Percentiles rank a stretch among this genome's conserved stretches.
phyloP scores from a whole-genome alignment of 352 stramenopile species.

The Globisporangium solare region DNA sequence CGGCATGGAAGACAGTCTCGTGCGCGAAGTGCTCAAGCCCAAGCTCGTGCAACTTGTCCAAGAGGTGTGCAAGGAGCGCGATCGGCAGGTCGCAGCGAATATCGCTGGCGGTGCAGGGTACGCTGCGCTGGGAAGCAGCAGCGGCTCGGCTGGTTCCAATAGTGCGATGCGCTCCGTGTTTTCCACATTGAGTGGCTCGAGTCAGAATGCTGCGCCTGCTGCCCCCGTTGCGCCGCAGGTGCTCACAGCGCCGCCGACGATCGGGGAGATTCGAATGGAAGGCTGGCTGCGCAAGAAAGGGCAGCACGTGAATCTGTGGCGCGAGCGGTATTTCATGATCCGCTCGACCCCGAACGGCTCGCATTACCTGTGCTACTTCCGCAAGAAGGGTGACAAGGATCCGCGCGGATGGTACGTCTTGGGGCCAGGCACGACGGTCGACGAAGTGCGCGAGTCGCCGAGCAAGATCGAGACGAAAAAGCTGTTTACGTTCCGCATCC shows the following conservation, averaged over 20 bases:
- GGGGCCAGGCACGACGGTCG: constrained; percentile 71
- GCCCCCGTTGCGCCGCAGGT: not conserved
- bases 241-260: constrained; percentile 16
- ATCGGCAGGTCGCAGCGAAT: constrained; percentile 24
- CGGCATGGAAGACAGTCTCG: constrained; percentile 48
- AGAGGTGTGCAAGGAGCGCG: constrained; percentile 66
- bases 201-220: not conserved
- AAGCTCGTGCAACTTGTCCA: constrained; percentile 71
- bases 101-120: not conserved
- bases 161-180: constrained; percentile 6
- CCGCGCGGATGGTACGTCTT: constrained; percentile 79
- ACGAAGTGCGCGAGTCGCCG: constrained; percentile 78
- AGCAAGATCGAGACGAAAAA: constrained; percentile 88
- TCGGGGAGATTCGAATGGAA: constrained; percentile 81
- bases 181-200: constrained; percentile 1
- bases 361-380: constrained; percentile 81
- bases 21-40: constrained; percentile 70
- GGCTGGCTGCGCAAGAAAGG: constrained; percentile 85
- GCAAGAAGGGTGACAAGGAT: constrained; percentile 82
- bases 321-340: constrained; percentile 87
- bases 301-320: constrained; percentile 82
- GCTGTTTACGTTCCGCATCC: constrained; percentile 81
- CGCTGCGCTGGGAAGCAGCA: not conserved
- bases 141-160: not conserved
- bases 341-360: constrained; percentile 72